Conservation (phyloP, 305 asterid species). For the Fraxinus latifolia region DNA sequence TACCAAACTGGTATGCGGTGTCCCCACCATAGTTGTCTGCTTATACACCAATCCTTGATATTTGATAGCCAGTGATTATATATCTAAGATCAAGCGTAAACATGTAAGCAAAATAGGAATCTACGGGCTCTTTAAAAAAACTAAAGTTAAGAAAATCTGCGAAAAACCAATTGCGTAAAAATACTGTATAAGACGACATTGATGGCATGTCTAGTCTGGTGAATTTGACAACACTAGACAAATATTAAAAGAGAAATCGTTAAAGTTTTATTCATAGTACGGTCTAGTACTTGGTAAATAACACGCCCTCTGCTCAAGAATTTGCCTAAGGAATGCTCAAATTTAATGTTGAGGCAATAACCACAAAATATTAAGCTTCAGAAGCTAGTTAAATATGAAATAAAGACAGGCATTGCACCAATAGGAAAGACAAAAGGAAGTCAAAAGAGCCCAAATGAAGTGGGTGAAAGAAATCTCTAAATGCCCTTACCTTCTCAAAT, state of each 20-base stretch:
- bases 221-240: not conserved
- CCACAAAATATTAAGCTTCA: constrained; percentile 12
- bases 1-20: constrained; percentile 99
- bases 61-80: constrained; percentile 95
- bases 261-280: not conserved
- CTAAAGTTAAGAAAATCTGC: not conserved
- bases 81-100: constrained; percentile 47
- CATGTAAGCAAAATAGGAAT: constrained; percentile 23
- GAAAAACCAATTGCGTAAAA: not conserved
- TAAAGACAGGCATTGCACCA: constrained; percentile 8
- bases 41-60: constrained; percentile 99
- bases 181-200: not conserved
- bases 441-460: constrained; percentile 12
- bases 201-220: not conserved
- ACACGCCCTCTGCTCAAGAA: constrained; percentile 2
- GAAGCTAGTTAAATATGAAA: constrained; percentile 2
- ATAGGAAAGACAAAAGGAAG: constrained; percentile 11
- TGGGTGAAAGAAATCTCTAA: constrained; percentile 8
- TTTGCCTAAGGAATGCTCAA: not conserved
- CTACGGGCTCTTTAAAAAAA: constrained; percentile 7
- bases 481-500: constrained; percentile 74
- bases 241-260: not conserved
- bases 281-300: not conserved
- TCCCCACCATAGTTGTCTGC: constrained; percentile 99
- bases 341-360: constrained; percentile 13